Evolutionary conservation across 345 rosid genomes (phyloP).

Genomic region (Capsella bursapastoris): DNA sequence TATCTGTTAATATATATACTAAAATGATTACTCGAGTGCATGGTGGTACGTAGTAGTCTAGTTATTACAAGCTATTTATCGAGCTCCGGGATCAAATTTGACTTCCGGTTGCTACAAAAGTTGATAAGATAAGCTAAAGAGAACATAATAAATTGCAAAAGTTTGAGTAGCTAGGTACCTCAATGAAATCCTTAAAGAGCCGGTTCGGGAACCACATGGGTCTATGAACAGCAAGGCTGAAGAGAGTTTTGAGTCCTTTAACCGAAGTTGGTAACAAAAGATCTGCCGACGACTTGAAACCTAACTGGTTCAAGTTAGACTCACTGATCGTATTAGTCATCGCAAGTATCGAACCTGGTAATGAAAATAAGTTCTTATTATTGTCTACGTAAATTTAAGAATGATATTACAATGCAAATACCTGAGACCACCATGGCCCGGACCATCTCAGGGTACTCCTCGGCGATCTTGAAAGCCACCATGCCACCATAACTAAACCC

Average conservation of each 20-base stretch:
- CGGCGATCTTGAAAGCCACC: conserved; percentile 84
- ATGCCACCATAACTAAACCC: conserved; percentile 97
- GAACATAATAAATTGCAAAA: not conserved
- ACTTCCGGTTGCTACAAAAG: not conserved
- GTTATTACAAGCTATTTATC: not conserved
- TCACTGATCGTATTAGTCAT: conserved; percentile 79
- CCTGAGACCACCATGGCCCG: conserved; percentile 74
- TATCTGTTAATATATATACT: too few species aligned
- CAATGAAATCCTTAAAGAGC: conserved; percentile 75
- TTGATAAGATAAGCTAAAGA: not conserved
- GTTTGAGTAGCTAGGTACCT: conserved; percentile 48
- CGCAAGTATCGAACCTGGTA: conserved; percentile 66
- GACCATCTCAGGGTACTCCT: conserved; percentile 71
- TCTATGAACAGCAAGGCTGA: conserved; percentile 70
- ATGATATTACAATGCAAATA: not conserved
- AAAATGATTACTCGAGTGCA: too few species aligned
- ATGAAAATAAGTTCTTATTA: not conserved
- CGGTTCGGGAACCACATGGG: conserved; percentile 88
- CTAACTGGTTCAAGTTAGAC: conserved; percentile 55
- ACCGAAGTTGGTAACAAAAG: conserved; percentile 76
- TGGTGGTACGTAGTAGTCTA: too few species aligned
- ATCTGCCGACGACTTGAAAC: conserved; percentile 80
- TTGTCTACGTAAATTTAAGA: not conserved
- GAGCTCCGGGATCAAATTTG: not conserved
- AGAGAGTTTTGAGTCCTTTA: conserved; percentile 75